Conservation (phyloP, 495 filamentous ascomycete genomes). For the Talaromyces borbonicus region DNA sequence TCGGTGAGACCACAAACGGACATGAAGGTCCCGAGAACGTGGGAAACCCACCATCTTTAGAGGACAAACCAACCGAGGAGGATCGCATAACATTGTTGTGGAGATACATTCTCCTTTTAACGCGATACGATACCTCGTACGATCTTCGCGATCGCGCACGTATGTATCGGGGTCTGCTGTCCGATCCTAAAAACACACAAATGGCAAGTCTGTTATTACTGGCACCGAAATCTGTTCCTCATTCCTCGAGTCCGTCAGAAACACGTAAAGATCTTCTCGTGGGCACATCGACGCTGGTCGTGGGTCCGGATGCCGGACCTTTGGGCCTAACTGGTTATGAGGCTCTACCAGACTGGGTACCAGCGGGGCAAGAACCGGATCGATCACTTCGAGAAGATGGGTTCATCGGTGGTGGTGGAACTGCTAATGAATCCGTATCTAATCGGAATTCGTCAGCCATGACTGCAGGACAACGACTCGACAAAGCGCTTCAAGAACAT, state of each 20-base stretch:
- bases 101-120: constrained; percentile 73
- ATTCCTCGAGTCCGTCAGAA: constrained; percentile 75
- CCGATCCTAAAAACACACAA: constrained; percentile 62
- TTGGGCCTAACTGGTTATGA: constrained; percentile 68
- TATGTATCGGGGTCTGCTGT: constrained; percentile 75
- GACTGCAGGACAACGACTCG: constrained; percentile 57
- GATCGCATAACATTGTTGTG: constrained; percentile 67
- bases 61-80: constrained; percentile 24
- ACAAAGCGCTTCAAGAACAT: constrained; percentile 41
- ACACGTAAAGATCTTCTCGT: constrained; percentile 63
- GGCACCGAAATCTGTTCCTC: constrained; percentile 88
- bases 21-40: constrained; percentile 13
- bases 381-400: constrained; percentile 52
- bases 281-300: constrained; percentile 73
- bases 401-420: too few relatives aligned
- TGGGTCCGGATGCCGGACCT: constrained; percentile 63
- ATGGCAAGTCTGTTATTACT: constrained; percentile 83
- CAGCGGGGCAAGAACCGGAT: constrained; percentile 70
- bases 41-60: constrained; percentile 14
- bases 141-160: constrained; percentile 86
- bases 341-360: constrained; percentile 74
- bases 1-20: constrained; percentile 24
- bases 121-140: constrained; percentile 88
- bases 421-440: constrained; percentile 11
- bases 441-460: constrained; percentile 17